Percentiles rank a stretch among this genome's conserved stretches.
Conservation (phyloP, 1,284 basidiomycete genomes). For the Apiotrichum gamsii region DNA sequence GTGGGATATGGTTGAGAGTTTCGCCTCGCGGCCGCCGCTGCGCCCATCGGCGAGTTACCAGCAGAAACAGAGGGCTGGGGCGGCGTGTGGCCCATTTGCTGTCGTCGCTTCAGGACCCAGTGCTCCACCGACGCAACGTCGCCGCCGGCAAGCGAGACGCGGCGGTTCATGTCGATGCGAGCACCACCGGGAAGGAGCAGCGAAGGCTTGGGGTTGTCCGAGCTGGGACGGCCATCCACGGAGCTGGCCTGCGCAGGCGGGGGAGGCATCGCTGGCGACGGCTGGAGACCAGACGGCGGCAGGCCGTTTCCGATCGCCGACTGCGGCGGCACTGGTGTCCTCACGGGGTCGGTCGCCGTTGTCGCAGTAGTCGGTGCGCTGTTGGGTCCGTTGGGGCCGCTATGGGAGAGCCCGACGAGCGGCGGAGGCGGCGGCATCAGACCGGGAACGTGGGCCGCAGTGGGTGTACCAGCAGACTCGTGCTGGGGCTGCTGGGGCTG, state of each 20-base stretch:
- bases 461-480: too few relatives aligned
- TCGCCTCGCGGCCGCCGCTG: conserved; percentile 34
- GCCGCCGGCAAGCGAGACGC: conserved; percentile 34
- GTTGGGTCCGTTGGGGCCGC: too few relatives aligned
- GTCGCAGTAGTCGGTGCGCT: too few relatives aligned
- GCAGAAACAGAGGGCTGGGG: not conserved
- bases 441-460: too few relatives aligned
- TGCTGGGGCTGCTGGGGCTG: not conserved
- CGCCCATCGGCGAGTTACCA: conserved; percentile 24
- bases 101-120: conserved; percentile 19
- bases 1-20: conserved; percentile 40
- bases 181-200: conserved; percentile 12
- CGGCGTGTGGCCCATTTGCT: conserved; percentile 6
- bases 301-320: too few relatives aligned
- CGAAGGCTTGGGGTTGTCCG: not conserved
- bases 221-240: not conserved
- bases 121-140: conserved; percentile 33
- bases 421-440: too few relatives aligned
- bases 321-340: too few relatives aligned
- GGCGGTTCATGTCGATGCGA: conserved; percentile 25
- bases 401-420: too few relatives aligned
- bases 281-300: too few relatives aligned
- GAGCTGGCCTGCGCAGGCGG: not conserved
- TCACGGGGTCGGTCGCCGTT: too few relatives aligned
- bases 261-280: conserved; percentile 1